A percentile compares a stretch with the other conserved stretches of the same genome.
phyloP scores from a whole-genome alignment of 2,329 filamentous ascomycete species.

The Neurospora crassa region DNA sequence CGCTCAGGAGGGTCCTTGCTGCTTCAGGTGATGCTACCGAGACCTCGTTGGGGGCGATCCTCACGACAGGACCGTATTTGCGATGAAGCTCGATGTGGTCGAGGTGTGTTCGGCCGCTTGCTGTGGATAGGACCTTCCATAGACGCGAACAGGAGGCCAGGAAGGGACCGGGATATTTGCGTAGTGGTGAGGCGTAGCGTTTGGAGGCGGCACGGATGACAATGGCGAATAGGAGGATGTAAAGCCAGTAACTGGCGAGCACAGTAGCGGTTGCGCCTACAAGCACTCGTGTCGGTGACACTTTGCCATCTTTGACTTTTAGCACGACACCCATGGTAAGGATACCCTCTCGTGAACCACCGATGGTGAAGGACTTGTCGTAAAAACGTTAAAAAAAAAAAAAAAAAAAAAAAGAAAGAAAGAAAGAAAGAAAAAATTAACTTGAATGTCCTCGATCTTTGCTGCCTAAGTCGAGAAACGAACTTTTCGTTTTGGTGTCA shows the following conservation, averaged over 20 bases:
- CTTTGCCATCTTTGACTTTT: slow-evolving; percentile 17
- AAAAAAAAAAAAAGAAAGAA: no score
- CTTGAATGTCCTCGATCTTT: not conserved
- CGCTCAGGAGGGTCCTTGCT: slow-evolving; percentile 34
- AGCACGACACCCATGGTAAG: slow-evolving; percentile 18
- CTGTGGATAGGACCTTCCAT: slow-evolving; percentile 32
- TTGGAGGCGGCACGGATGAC: slow-evolving; percentile 21
- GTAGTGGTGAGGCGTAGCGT: slow-evolving; percentile 25
- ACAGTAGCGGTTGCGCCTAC: slow-evolving; percentile 13
- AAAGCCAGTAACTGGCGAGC: slow-evolving; percentile 21
- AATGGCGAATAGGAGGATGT: slow-evolving; percentile 19
- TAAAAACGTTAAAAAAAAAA: no score
- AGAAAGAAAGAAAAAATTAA: no score
- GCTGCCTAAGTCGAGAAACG: slow-evolving; percentile 3
- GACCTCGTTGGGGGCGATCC: slow-evolving; percentile 39
- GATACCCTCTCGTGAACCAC: not conserved
- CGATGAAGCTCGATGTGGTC: slow-evolving; percentile 35
- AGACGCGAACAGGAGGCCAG: slow-evolving; percentile 27
- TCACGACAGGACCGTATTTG: slow-evolving; percentile 37
- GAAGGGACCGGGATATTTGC: slow-evolving; percentile 26
- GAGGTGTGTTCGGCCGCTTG: slow-evolving; percentile 29
- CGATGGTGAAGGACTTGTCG: not conserved
- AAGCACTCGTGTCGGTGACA: slow-evolving; percentile 18
- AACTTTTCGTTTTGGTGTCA: not conserved
- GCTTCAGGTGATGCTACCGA: slow-evolving; percentile 36